phyloP scores from a whole-genome alignment of 2,329 filamentous ascomycete genomes.

The Myriosclerotinia curreyana region DNA sequence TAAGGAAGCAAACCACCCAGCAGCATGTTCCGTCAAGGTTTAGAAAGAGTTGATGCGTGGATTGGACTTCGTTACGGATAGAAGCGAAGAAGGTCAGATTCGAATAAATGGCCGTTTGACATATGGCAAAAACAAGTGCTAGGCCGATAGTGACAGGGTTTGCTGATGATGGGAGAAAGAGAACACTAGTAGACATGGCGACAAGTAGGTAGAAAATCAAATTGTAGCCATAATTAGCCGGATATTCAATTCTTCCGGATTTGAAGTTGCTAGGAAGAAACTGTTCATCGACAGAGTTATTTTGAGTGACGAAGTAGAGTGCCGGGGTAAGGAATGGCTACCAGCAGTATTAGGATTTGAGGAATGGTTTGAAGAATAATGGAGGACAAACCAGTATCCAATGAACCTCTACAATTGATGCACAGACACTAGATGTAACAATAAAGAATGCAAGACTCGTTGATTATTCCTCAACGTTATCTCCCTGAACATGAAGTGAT shows the following conservation, averaged over 20 bases:
- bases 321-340: constrained; percentile 21
- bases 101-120: constrained; percentile 17
- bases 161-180: constrained; percentile 6
- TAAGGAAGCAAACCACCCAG: constrained; percentile 20
- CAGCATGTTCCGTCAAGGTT: constrained; percentile 18
- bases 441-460: constrained; percentile 21
- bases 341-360: background rate
- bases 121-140: constrained; percentile 7
- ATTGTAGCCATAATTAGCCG: constrained; percentile 1
- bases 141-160: constrained; percentile 6
- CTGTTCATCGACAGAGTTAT: background rate
- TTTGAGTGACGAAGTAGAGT: constrained; percentile 15
- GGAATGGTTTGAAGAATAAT: background rate
- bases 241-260: background rate
- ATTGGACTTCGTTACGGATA: background rate
- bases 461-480: constrained; percentile 3
- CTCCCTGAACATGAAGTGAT: background rate
- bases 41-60: background rate
- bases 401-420: constrained; percentile 17
- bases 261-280: constrained; percentile 1
- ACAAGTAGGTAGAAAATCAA: constrained; percentile 19
- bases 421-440: constrained; percentile 16
- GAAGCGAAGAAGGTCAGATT: background rate
- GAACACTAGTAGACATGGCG: constrained; percentile 17
- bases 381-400: constrained; percentile 20